Evolutionary conservation across 1,284 basidiomycete species (phyloP), one percentile per base, ranked within the genome.

Genomic region (Xerocomus nothofagi): DNA sequence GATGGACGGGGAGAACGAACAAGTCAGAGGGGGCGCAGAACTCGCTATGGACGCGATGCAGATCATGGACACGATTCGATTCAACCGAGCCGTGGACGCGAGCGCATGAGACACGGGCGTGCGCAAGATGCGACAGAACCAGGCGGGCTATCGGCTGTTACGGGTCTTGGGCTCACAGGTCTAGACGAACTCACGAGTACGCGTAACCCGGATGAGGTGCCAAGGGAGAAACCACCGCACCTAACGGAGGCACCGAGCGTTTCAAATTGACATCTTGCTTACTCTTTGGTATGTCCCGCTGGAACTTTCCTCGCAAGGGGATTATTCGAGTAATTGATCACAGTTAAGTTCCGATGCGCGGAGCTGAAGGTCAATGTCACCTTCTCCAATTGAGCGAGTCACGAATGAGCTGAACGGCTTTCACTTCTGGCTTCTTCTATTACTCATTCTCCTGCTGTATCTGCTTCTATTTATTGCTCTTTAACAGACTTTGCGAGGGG

Each of bases 161-260:
- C 38, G 6, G 67, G 67, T 1, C 63, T 70, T 24, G 64, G 63
- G 4, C 67, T 70, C 33, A 64, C 33, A 0, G 54, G 55, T 11
- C 43, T 69, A n/a, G 62, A 69, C 39, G 60, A 61, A 10, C 1
- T 57, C 2, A 33, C 44, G 14, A 53, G 38, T 40, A 34, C 49
- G 21, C 38, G 10, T 17, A 49, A 27, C 36, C 42, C 30, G 26
- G 46, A 49, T 14, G 64, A 61, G 24, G 14, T 49, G 15, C 6
- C 39, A 23, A 14, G 6, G 6, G 55, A 54, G 38, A 59, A 57
- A 27, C 24, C 17, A 31, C 43, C 15, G 12, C 8, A 29, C 3
- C 29, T n/a, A 31, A 10, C 6, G 10, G 62, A 56, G 10, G 39
- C 18, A 17, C n/a, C n/a, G n/a, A 44, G 12, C 7, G 18, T 12